Evolutionary conservation across 345 rosid genomes (phyloP).

Genomic region (Aquilaria yunnanensis): DNA sequence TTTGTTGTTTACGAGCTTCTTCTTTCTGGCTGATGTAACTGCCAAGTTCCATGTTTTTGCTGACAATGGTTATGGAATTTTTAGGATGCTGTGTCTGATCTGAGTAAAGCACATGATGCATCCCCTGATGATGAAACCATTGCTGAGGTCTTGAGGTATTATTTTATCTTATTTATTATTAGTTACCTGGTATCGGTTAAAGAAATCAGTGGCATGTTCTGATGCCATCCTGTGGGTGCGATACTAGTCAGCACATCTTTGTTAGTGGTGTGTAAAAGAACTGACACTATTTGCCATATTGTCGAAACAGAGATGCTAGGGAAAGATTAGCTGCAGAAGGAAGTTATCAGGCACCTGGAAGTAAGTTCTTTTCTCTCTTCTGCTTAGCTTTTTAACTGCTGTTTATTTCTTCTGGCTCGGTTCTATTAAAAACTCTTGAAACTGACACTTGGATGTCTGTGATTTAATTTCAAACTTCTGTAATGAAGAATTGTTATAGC

Average conservation of each 20-base stretch:
- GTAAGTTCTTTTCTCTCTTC: conserved; percentile 26
- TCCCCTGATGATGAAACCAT: conserved; percentile 90
- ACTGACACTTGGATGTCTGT: conserved; percentile 1
- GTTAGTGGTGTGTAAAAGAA: too few species aligned
- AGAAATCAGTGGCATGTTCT: conserved; percentile 4
- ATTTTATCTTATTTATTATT: conserved; percentile 6
- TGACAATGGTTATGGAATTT: conserved; percentile 11
- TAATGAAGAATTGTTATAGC: neutral
- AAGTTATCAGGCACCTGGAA: conserved; percentile 39
- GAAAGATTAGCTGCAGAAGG: conserved; percentile 52
- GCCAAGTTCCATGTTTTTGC: conserved; percentile 3
- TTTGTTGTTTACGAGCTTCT: conserved; percentile 14
- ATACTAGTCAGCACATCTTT: too few species aligned
- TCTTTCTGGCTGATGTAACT: neutral
- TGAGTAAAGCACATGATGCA: conserved; percentile 72
- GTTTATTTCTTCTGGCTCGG: conserved; percentile 2
- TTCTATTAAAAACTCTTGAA: too few species aligned
- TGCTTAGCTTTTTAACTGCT: conserved; percentile 7
- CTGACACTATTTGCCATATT: neutral
- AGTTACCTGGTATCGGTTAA: neutral
- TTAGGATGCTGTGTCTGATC: conserved; percentile 81
- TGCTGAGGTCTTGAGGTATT: conserved; percentile 70
- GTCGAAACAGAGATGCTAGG: conserved; percentile 41
- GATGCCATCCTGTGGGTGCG: too few species aligned
- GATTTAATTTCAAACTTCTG: neutral